Evolutionary conservation across 2,329 filamentous ascomycete genomes (phyloP), one percentile per base, ranked within the genome.

Genomic region (Pseudogymnoascus sp.): DNA sequence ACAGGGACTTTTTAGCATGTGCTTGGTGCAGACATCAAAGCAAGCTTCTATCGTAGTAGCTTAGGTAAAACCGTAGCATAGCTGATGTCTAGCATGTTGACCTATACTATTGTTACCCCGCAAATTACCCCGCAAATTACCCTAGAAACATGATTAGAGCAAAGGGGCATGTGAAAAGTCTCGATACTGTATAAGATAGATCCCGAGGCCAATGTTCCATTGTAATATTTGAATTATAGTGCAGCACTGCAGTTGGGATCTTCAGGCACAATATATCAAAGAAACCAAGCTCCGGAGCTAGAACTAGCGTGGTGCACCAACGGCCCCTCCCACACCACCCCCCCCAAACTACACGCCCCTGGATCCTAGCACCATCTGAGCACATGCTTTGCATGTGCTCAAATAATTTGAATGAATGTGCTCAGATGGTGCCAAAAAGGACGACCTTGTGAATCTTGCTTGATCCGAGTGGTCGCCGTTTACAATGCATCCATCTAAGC

Each of bases 171-270:
- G 28, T 30, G 28, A 28, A 8, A 28, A 6, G 4, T 28, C 10
- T 34, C 8, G 34, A 37, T 15, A 37, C n/a, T 37, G 34, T 37
- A 15, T n/a, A 15, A n/a, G 34, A 15, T 37, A 37, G 34, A 15
- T 37, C 34, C 34, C 34, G 34, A 37, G 34, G 34, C 34, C 6
- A 5, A 37, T 37, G 34, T 15, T 15, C 13, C n/a, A 15, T 7
- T n/a, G 12, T 35, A 4, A 35, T n/a, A n/a, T 35, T 35, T 35
- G 33, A n/a, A 35, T 37, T 15, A 15, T 37, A 37, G 13, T 15
- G 34, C 34, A 15, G 34, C 28, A 62, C 8, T 12, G 37, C 41
- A 48, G 60, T 35, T 12, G 63, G 63, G 15, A 64, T 21, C 13
- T 39, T 15, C 34, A 37, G 13, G 13, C n/a, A 37, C 34, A 37